Percentiles rank a stretch among this genome's conserved stretches.
Evolutionary conservation across 495 filamentous ascomycete species (phyloP).

Genomic region (Podospora conica): DNA sequence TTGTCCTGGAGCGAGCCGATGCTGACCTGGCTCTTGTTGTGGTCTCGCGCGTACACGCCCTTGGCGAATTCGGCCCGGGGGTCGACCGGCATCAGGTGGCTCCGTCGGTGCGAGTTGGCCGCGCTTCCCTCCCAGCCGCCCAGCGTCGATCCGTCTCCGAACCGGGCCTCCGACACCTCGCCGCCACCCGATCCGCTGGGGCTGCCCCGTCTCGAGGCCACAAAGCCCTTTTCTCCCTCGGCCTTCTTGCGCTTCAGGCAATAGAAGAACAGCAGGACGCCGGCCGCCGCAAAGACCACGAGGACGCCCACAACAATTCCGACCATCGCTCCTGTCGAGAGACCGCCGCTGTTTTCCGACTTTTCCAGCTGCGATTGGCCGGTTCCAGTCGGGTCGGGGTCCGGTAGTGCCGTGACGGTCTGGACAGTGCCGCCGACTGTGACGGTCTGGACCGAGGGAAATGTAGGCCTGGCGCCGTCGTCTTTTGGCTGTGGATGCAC

Average conservation of each 20-base stretch:
- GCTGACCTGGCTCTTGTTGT: slow-evolving; percentile 48
- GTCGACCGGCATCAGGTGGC: slow-evolving; percentile 48
- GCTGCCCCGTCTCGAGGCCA: slow-evolving; percentile 30
- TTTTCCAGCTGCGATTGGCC: slow-evolving; percentile 3
- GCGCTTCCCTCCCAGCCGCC: slow-evolving; percentile 15
- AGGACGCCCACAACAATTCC: slow-evolving; percentile 41
- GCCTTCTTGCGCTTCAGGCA: slow-evolving; percentile 25
- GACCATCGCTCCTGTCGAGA: slow-evolving; percentile 31
- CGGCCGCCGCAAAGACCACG: slow-evolving; percentile 23
- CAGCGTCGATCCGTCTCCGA: background rate
- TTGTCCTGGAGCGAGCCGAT: slow-evolving; percentile 51
- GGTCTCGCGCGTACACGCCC: slow-evolving; percentile 41
- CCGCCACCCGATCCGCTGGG: slow-evolving; percentile 32
- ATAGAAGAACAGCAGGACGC: slow-evolving; percentile 29
- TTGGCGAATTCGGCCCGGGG: slow-evolving; percentile 47
- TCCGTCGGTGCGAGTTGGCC: slow-evolving; percentile 31
- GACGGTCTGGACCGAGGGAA: slow-evolving; percentile 32
- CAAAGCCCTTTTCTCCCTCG: slow-evolving; percentile 19
- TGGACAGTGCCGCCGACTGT: slow-evolving; percentile 36
- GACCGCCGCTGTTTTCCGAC: slow-evolving; percentile 21
- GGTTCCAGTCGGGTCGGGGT: slow-evolving; percentile 20
- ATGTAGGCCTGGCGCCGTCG: background rate
- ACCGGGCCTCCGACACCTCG: slow-evolving; percentile 30
- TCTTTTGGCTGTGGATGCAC: background rate
- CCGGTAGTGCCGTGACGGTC: slow-evolving; percentile 36